Conservation (phyloP, 805 yeast genomes). For the Deakozyma indianensis region DNA sequence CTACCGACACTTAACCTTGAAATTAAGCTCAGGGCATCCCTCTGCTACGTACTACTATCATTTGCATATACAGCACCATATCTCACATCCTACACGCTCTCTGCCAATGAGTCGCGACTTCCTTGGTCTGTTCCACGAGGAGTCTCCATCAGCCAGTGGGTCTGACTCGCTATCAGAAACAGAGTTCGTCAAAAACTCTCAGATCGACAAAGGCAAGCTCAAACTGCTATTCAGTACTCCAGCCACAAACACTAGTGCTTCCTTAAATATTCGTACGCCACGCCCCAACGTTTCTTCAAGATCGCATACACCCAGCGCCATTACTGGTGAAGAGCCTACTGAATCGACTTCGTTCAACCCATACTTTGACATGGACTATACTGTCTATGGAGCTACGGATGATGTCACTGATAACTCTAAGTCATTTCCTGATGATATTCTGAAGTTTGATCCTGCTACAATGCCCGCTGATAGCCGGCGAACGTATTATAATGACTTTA, state of each 20-base stretch:
- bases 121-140: no score
- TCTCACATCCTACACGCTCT: no score
- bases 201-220: neutral
- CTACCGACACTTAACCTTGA: no score
- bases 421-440: neutral
- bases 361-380: neutral
- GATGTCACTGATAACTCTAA: neutral
- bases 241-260: neutral
- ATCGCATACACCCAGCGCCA: neutral
- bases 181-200: neutral
- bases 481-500: slow-evolving; percentile 37
- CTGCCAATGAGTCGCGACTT: no score
- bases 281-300: neutral
- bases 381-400: neutral
- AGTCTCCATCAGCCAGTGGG: neutral
- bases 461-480: neutral
- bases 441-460: neutral
- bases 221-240: neutral
- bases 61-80: no score
- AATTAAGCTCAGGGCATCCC: no score
- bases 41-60: no score
- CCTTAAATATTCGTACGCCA: neutral
- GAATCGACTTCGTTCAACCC: neutral
- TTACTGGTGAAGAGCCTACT: neutral
- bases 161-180: neutral